Evolutionary conservation across 2,329 filamentous ascomycete species (phyloP).

Genomic region (Apiospora malaysiana): DNA sequence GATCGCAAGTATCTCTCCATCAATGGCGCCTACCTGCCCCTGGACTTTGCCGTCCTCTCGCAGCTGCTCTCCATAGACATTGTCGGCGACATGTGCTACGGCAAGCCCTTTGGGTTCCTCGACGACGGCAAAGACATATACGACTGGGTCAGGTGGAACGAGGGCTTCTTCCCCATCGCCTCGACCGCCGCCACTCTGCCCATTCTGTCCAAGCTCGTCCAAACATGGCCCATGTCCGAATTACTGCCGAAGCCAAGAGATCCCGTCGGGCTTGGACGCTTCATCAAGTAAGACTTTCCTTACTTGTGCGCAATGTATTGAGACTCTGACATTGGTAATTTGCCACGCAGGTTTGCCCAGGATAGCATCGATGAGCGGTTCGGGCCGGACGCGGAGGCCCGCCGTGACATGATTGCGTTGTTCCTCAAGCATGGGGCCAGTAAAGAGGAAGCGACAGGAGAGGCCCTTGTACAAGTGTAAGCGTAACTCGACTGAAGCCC

Average conservation of each 20-base stretch:
- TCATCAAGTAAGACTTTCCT: constrained; percentile 24
- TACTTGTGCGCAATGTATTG: not conserved
- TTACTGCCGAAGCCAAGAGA: constrained; percentile 27
- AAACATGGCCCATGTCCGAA: constrained; percentile 28
- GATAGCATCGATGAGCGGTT: constrained; percentile 27
- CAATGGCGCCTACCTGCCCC: constrained; percentile 25
- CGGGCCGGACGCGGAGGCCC: constrained; percentile 21
- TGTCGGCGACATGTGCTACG: constrained; percentile 42
- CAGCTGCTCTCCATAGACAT: constrained; percentile 46
- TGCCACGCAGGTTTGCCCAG: constrained; percentile 24
- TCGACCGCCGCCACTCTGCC: constrained; percentile 28
- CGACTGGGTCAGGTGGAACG: constrained; percentile 29
- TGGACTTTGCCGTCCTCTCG: constrained; percentile 48
- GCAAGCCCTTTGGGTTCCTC: constrained; percentile 41
- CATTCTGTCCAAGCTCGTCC: constrained; percentile 25
- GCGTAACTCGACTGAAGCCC: constrained; percentile 3
- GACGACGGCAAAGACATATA: constrained; percentile 40
- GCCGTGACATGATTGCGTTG: constrained; percentile 26
- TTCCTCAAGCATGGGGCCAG: constrained; percentile 26
- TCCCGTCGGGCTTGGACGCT: constrained; percentile 25
- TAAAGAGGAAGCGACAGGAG: constrained; percentile 26
- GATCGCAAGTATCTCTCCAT: constrained; percentile 29
- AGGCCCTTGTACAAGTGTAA: constrained; percentile 29
- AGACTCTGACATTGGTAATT: not conserved
- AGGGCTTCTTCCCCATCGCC: constrained; percentile 27